Evolutionary conservation across 2,329 filamentous ascomycete genomes (phyloP).

Genomic region (Fusarium begoniae): DNA sequence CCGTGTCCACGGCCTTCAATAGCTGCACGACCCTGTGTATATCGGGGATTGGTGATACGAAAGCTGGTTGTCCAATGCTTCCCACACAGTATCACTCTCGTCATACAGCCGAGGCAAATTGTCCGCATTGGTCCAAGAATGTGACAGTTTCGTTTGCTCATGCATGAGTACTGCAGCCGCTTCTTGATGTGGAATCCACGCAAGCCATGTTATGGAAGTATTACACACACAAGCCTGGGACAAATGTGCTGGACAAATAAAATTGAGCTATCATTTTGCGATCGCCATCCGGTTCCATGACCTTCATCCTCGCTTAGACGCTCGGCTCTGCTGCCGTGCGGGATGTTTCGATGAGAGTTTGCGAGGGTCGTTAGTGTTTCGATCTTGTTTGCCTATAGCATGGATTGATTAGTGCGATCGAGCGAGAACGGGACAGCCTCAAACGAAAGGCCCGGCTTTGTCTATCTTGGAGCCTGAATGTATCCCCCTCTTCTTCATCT

Average conservation of each 20-base stretch:
- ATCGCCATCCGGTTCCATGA: not conserved
- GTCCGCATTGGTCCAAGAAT: constrained; percentile 2
- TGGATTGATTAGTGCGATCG: not conserved
- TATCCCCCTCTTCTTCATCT: not conserved
- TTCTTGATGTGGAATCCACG: constrained; percentile 9
- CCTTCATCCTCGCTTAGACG: not conserved
- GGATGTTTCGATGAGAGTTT: not conserved
- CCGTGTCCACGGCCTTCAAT: not conserved
- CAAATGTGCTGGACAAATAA: not conserved
- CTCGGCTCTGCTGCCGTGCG: not conserved
- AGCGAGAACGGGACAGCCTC: not conserved
- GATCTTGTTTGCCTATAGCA: not conserved
- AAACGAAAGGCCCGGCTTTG: not conserved
- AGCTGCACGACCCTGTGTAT: not conserved
- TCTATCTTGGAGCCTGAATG: not conserved
- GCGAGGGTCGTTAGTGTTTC: not conserved
- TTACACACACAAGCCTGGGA: not conserved
- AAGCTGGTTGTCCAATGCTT: not conserved
- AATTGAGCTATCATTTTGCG: constrained; percentile 5
- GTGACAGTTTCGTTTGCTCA: constrained; percentile 23
- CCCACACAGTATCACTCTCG: not conserved
- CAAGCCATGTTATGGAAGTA: not conserved
- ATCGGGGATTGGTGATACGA: not conserved
- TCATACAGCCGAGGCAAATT: constrained; percentile 6
- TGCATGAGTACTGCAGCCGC: constrained; percentile 28